A percentile compares a stretch with the other conserved stretches of the same genome.
Evolutionary conservation across 495 filamentous ascomycete genomes (phyloP).

Genomic region (Geoglossum glabrum): DNA sequence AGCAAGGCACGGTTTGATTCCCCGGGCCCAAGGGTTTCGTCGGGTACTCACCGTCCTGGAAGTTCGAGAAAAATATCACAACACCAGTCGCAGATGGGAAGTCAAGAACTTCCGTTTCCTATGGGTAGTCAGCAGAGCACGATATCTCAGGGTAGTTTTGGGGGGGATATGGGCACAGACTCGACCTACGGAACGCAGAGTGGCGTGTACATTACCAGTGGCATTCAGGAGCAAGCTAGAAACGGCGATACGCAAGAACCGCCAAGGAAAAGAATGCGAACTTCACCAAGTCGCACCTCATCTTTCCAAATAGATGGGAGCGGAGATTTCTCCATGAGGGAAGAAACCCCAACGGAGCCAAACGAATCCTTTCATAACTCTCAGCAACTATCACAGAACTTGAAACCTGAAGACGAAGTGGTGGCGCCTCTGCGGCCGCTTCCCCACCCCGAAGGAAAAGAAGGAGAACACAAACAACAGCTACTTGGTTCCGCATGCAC

Average conservation of each 20-base stretch:
- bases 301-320: constrained; percentile 16
- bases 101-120: constrained; percentile 36
- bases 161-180: constrained; percentile 22
- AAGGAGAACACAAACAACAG: constrained; percentile 52
- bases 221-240: neutral
- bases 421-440: constrained; percentile 46
- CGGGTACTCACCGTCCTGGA: constrained; percentile 28
- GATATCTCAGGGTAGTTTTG: constrained; percentile 35
- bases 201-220: constrained; percentile 11
- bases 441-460: constrained; percentile 41
- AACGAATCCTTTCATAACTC: constrained; percentile 69
- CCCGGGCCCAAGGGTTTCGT: constrained; percentile 39
- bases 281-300: constrained; percentile 28
- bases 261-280: constrained; percentile 60
- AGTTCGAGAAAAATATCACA: constrained; percentile 36
- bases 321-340: constrained; percentile 28
- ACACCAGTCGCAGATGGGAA: constrained; percentile 30
- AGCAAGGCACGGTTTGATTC: constrained; percentile 90
- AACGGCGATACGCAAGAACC: constrained; percentile 43
- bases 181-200: constrained; percentile 30
- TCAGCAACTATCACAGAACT: constrained; percentile 31
- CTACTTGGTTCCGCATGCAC: constrained; percentile 77
- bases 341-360: constrained; percentile 61
- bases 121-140: constrained; percentile 48
- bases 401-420: constrained; percentile 22